Percentiles rank a stretch among this genome's conserved stretches.
These are phyloP conservation scores for Chrysanthemum makinoi DNA, from an alignment of 129 eudicot genomes.

Conservation along the genomic window DNA sequence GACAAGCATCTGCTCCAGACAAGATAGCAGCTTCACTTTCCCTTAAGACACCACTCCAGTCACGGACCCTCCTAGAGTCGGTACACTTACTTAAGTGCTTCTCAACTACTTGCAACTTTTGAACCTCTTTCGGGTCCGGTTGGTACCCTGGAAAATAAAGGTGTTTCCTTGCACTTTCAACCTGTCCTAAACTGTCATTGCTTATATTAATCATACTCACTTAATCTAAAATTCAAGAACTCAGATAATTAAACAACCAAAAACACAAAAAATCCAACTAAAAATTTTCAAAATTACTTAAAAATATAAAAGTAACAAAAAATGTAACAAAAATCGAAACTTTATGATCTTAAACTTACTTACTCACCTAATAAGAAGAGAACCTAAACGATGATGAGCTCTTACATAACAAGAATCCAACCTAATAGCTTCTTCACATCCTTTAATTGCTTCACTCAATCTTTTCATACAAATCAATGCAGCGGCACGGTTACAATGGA, in stretches of 20 bases:
- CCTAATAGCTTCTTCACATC: conserved; percentile 77
- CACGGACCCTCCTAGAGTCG: conserved; percentile 59
- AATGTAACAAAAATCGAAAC: conserved; percentile 17
- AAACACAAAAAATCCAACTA: background rate
- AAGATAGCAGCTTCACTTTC: conserved; percentile 75
- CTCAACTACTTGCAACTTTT: conserved; percentile 66
- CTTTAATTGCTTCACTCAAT: conserved; percentile 62
- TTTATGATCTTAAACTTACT: conserved; percentile 5
- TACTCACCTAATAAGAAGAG: conserved; percentile 81
- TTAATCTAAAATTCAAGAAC: background rate
- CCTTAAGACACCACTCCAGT: conserved; percentile 62
- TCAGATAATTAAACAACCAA: background rate
- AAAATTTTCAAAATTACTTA: no score
- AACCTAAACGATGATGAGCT: conserved; percentile 83
- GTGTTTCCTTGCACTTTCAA: conserved; percentile 75
- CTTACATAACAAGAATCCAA: conserved; percentile 68
- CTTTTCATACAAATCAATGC: conserved; percentile 70
- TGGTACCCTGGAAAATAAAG: conserved; percentile 52
- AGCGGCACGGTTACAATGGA: conserved; percentile 76
- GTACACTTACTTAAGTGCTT: conserved; percentile 55
- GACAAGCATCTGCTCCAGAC: conserved; percentile 77
- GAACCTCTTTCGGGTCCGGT: conserved; percentile 60
- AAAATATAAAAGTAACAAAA: background rate
- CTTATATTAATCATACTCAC: conserved; percentile 30
- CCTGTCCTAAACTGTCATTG: conserved; percentile 81